Base-by-base conservation (phyloP, 192 early-diverging fungal genomes). In the Paraglomus occultum region DNA sequence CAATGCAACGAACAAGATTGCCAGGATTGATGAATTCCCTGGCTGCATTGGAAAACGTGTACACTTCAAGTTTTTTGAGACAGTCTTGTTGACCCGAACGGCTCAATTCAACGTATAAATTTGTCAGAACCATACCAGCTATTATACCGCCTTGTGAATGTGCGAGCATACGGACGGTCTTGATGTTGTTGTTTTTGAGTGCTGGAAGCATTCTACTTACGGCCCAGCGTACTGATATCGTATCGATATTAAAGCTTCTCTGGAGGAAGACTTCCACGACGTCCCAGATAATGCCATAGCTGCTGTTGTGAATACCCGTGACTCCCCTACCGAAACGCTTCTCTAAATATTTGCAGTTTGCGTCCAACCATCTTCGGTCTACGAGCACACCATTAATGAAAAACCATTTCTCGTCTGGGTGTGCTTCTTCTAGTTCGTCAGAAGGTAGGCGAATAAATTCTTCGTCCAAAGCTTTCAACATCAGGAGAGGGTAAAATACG, bases 1-100 rank as follows among this genome's bases (percentile, higher is more conserved):
- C 63, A 40, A 65, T 65, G 6, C 23, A 5, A 39, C 12, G 15
- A 7, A 65, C 12, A 7, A 65, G n/a, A 7, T 12, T 17, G 15
- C 11, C 10, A 1, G 63, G 63, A 15, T 65, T 65, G 38, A 4
- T 15, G 14, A 65, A 65, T 38, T 65, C 63, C 14, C 63, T 51
- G 31, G 22, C 23, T 51, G 5, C 48, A 65, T 51, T 65, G 38
- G 47, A 46, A 2, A 65, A 65, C 5, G 63, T 65, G 47, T 51
- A 40, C 11, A 65, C 63, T n/a, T 51, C 31, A n/a, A 65, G 63
- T 51, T 65, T 65, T 2, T n/a, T 65, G 17, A 65, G 31, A 51
- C 5, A 38, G 18, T 51, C 7, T 8, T 39, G 11, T 4, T 65
- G 38, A 8, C 43, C 11, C 12, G 63, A 17, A 23, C 17, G 18